These are phyloP conservation scores for Globisporangium okanoganense DNA, from an alignment of 352 stramenopile genomes.

Conservation along the genomic window DNA sequence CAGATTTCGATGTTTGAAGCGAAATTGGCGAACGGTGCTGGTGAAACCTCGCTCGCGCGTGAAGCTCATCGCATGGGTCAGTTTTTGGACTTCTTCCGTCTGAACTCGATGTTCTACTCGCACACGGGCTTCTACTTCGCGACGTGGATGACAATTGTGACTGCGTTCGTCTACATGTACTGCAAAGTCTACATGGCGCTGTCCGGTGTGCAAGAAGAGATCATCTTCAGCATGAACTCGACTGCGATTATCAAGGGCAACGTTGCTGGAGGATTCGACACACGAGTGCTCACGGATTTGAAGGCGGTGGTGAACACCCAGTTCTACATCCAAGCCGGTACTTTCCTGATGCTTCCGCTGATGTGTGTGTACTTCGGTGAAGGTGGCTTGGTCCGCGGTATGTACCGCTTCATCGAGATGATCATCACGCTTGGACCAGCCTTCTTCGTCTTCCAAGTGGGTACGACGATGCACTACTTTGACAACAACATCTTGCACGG, in stretches of 20 bases:
- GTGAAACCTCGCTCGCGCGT: slow-evolving; percentile 64
- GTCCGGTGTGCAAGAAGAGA: slow-evolving; percentile 57
- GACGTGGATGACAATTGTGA: slow-evolving; percentile 82
- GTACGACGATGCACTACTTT: slow-evolving; percentile 84
- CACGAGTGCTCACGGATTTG: slow-evolving; percentile 54
- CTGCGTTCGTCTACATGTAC: slow-evolving; percentile 84
- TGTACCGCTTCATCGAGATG: slow-evolving; percentile 71
- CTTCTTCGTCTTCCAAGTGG: slow-evolving; percentile 82
- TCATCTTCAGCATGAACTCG: slow-evolving; percentile 66
- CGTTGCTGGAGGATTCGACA: slow-evolving; percentile 48
- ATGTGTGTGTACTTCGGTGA: slow-evolving; percentile 79
- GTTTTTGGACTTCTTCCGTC: slow-evolving; percentile 78
- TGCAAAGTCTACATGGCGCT: slow-evolving; percentile 75
- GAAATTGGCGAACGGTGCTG: slow-evolving; percentile 74
- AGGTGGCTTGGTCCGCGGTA: slow-evolving; percentile 53
- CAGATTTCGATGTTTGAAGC: slow-evolving; percentile 83
- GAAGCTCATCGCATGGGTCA: slow-evolving; percentile 78
- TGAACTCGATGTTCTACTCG: slow-evolving; percentile 86
- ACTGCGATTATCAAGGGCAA: slow-evolving; percentile 58
- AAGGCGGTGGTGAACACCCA: slow-evolving; percentile 73
- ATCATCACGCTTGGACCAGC: slow-evolving; percentile 63
- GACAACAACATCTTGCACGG: slow-evolving; percentile 77
- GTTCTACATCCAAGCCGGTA: slow-evolving; percentile 79
- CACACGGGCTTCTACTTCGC: slow-evolving; percentile 82
- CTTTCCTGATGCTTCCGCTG: slow-evolving; percentile 68